Percentiles rank a stretch among this genome's conserved stretches.
Evolutionary conservation across 1,139 yeast species (phyloP).

Genomic region (Kodamaea fungicola): DNA sequence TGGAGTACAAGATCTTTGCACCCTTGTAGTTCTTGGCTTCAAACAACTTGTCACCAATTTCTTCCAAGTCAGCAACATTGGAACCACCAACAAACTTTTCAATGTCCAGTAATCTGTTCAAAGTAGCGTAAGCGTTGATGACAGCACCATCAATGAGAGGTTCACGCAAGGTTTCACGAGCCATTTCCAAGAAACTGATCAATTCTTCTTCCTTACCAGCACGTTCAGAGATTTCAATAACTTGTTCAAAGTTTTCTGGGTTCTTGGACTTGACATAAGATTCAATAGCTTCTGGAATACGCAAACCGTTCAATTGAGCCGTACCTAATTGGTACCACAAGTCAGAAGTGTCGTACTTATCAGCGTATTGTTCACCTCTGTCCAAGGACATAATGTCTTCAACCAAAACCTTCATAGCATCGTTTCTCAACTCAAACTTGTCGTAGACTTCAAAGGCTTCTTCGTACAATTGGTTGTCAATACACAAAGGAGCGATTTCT

Average conservation of each 20-base stretch:
- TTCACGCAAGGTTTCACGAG: constrained; percentile 90
- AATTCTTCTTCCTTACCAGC: constrained; percentile 96
- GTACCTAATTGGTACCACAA: constrained; percentile 95
- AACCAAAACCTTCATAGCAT: constrained; percentile 87
- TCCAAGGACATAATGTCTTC: constrained; percentile 93
- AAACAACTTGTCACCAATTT: constrained; percentile 88
- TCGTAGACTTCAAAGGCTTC: constrained; percentile 94
- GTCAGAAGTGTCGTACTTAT: constrained; percentile 78
- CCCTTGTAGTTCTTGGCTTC: constrained; percentile 84
- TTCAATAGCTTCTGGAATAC: constrained; percentile 87
- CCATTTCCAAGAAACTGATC: constrained; percentile 83
- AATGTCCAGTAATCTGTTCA: constrained; percentile 74
- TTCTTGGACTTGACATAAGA: constrained; percentile 89
- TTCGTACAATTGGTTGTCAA: constrained; percentile 83
- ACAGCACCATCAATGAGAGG: constrained; percentile 91
- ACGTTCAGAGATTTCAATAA: constrained; percentile 91
- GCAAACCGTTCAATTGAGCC: constrained; percentile 92
- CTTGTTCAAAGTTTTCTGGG: constrained; percentile 86
- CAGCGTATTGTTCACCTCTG: constrained; percentile 93
- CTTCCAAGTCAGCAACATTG: constrained; percentile 89
- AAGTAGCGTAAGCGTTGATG: constrained; percentile 79
- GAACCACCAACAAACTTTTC: constrained; percentile 81
- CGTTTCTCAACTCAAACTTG: constrained; percentile 71
- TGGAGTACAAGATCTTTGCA: constrained; percentile 82
- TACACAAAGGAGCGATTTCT: constrained; percentile 90